Percentiles rank a stretch among this genome's conserved stretches.
These are phyloP conservation scores for Typha latifolia DNA, from an alignment of 176 grass and related monocot genomes.

Conservation along the genomic window DNA sequence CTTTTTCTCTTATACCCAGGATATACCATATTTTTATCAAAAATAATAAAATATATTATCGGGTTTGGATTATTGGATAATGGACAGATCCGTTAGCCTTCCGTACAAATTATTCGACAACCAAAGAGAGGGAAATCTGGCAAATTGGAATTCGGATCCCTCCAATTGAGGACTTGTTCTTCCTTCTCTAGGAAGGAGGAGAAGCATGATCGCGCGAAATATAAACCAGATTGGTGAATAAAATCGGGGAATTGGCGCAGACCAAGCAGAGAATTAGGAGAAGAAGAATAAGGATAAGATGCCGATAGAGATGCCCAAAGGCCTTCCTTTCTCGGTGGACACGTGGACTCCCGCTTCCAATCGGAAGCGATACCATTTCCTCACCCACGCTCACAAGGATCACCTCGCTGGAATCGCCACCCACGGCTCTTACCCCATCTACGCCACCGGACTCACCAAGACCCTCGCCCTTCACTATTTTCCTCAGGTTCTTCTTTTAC, in stretches of 20 bases:
- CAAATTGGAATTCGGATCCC: neutral
- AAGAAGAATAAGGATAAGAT: slow-evolving; percentile 19
- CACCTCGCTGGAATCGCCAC: slow-evolving; percentile 31
- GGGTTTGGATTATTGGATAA: too few relatives aligned
- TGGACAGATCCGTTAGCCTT: too few relatives aligned
- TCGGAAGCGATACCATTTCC: slow-evolving; percentile 51
- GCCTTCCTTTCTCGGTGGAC: slow-evolving; percentile 71
- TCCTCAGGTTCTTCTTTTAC: slow-evolving; percentile 30
- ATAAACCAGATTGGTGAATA: slow-evolving; percentile 5
- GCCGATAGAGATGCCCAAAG: slow-evolving; percentile 91
- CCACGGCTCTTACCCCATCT: slow-evolving; percentile 30
- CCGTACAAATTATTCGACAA: too few relatives aligned
- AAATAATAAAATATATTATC: too few relatives aligned
- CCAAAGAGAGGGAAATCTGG: neutral
- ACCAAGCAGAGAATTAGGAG: neutral
- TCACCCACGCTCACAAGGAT: slow-evolving; percentile 74
- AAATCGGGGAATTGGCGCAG: neutral
- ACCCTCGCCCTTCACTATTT: slow-evolving; percentile 39
- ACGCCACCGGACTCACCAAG: slow-evolving; percentile 61
- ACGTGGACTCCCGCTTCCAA: slow-evolving; percentile 49
- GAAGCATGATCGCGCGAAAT: neutral
- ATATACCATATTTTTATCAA: too few relatives aligned
- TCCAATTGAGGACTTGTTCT: neutral
- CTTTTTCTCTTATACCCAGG: too few relatives aligned
- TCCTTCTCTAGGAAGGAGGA: slow-evolving; percentile 33